Evolutionary conservation across 352 stramenopile genomes (phyloP), one percentile per base, ranked within the genome.

Genomic region (Phytophthora foliorum): DNA sequence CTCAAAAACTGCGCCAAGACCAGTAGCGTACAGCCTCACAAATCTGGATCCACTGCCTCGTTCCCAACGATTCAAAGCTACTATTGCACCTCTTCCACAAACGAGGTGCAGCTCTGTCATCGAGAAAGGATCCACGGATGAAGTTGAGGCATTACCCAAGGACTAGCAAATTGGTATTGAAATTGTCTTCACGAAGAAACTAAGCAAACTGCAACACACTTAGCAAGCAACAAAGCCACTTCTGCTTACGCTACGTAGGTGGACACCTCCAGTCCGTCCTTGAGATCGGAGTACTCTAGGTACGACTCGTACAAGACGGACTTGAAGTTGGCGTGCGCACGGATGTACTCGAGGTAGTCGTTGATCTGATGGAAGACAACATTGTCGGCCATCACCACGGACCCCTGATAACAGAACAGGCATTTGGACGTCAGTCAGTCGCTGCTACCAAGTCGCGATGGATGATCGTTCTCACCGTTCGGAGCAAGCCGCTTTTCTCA

Each of bases 11-110:
- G 67, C 57, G 3, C 80, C 77, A 21, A 75, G 69, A 19, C 76
- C 77, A 21, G 62, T 79, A 17, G 81, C 76, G 0, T 89, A 89
- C 55, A 89, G 81, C 36, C 67, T 89, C 22, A 84, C 78, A 58
- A 81, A 52, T 21, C 56, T 89, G 13, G 73, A 81, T 10, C 64
- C 65, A 34, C 21, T 77, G 31, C 58, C 58, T 6, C 69, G 65
- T 34, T 56, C 57, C 16, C 63, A 71, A 21, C 61, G 57, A 25
- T 55, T 65, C 16, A 75, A 69, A 64, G 27, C 29, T 8, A 13
- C 54, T 11, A 49, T 17, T n/a, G n/a, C 38, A 39, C 8, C 45
- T 50, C 54, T 32, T 14, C 41, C 21, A 14, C 49, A 61, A 25
- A 27, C 41, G 31, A 63, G 39, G 49, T 34, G n/a, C 6, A 72